Conservation (phyloP, 2,329 filamentous ascomycete species). For the Metarhizium guizhouense region DNA sequence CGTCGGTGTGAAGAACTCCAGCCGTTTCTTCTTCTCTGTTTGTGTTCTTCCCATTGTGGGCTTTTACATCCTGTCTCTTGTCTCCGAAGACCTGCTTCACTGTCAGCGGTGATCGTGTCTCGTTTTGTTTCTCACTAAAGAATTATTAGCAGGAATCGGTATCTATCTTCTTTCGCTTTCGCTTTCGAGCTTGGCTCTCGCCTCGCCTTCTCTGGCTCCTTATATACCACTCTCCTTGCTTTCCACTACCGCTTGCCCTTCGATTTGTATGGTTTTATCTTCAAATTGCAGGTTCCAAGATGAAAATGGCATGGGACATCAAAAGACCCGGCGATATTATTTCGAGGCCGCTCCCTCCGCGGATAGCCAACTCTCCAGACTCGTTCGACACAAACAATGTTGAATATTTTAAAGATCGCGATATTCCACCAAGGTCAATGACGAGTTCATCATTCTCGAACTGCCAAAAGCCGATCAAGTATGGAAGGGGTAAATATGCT, state of each 20-base stretch:
- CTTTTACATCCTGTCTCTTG: background rate
- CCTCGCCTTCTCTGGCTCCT: background rate
- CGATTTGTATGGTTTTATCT: background rate
- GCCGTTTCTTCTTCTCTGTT: background rate
- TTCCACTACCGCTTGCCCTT: background rate
- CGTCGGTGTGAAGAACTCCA: background rate
- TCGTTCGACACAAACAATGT: background rate
- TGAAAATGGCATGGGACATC: background rate
- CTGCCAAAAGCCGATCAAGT: constrained; percentile 32
- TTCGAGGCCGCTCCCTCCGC: constrained; percentile 2
- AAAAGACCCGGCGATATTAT: constrained; percentile 3
- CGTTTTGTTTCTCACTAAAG: background rate
- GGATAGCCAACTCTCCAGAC: background rate
- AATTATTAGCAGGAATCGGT: background rate
- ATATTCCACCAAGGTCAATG: constrained; percentile 4
- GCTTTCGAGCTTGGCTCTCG: background rate
- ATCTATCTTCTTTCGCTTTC: background rate
- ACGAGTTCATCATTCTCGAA: constrained; percentile 8
- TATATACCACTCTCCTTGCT: background rate
- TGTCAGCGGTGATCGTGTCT: background rate
- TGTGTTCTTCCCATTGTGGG: background rate
- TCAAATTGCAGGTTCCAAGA: background rate
- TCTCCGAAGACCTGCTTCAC: background rate
- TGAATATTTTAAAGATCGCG: background rate
- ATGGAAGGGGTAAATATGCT: constrained; percentile 33